Percentiles rank a stretch among this genome's conserved stretches.
Evolutionary conservation across 2,329 filamentous ascomycete species (phyloP).

Genomic region (Arthroderma uncinatum): DNA sequence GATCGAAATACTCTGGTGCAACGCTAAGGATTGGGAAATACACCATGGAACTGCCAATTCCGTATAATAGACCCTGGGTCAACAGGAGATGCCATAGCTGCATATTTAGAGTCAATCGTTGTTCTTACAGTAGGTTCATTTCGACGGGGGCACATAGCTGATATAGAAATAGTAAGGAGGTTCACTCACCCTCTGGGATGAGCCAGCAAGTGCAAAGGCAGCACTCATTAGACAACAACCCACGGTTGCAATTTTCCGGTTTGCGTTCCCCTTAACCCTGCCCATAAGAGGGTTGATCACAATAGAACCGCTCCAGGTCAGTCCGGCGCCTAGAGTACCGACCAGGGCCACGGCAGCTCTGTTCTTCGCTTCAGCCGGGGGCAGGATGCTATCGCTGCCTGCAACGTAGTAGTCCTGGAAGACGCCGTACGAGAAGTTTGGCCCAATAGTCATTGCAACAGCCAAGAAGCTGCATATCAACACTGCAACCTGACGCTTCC

Average conservation of each 20-base stretch:
- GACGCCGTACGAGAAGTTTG: conserved; percentile 42
- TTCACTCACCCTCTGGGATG: conserved; percentile 5
- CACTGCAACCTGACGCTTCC: conserved; percentile 34
- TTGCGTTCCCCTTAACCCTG: conserved; percentile 29
- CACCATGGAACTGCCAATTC: conserved; percentile 29
- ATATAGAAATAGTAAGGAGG: not conserved
- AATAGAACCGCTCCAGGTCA: conserved; percentile 43
- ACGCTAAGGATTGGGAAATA: conserved; percentile 33
- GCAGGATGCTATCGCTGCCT: conserved; percentile 30
- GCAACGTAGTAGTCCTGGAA: conserved; percentile 41
- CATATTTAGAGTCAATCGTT: not conserved
- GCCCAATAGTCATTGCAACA: conserved; percentile 39
- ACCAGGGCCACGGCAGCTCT: conserved; percentile 40
- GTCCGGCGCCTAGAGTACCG: conserved; percentile 38
- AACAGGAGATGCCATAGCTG: conserved; percentile 27
- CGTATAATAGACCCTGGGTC: conserved; percentile 30
- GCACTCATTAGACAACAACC: conserved; percentile 37
- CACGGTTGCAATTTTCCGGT: conserved; percentile 30
- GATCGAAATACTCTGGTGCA: conserved; percentile 31
- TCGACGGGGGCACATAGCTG: too few species aligned
- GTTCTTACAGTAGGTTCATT: not conserved
- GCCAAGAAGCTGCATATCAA: conserved; percentile 36
- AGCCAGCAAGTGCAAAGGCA: conserved; percentile 12
- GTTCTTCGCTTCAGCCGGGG: conserved; percentile 23
- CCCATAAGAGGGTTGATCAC: conserved; percentile 40